Conservation (phyloP, 306 rosid genomes). For the Parietaria judaica region DNA sequence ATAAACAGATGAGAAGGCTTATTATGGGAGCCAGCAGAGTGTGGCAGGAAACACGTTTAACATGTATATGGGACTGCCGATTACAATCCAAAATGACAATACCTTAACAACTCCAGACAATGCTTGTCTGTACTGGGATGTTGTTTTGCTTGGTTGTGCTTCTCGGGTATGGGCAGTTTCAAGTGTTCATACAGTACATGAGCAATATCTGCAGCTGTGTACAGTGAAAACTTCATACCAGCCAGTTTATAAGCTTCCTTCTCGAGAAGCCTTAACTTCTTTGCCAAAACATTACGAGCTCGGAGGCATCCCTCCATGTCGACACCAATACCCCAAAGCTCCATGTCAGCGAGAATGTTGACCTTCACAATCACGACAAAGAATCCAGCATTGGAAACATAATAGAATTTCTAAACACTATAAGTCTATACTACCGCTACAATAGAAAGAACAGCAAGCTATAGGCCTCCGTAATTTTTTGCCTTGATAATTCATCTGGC, state of each 20-base stretch:
- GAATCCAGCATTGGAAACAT: conserved; percentile 15
- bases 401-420: too few relatives aligned
- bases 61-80: not conserved
- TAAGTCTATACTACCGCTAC: too few relatives aligned
- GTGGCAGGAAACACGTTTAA: conserved; percentile 1
- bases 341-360: conserved; percentile 92
- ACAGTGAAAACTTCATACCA: conserved; percentile 72
- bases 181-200: conserved; percentile 66
- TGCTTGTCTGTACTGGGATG: conserved; percentile 94
- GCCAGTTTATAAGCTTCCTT: conserved; percentile 84
- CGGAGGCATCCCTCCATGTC: conserved; percentile 83
- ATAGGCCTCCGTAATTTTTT: too few relatives aligned
- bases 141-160: conserved; percentile 61
- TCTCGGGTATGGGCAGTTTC: conserved; percentile 74
- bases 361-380: conserved; percentile 41
- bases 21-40: not conserved
- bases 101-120: conserved; percentile 86
- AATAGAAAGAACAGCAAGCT: not conserved
- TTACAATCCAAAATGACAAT: not conserved
- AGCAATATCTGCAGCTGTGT: conserved; percentile 84
- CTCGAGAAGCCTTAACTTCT: conserved; percentile 69
- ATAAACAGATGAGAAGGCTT: conserved; percentile 2
- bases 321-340: conserved; percentile 90
- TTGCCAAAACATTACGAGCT: conserved; percentile 73
- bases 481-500: too few relatives aligned